phyloP scores from a whole-genome alignment of 768 basidiomycete genomes.

The Boletus vinaceobasis region DNA sequence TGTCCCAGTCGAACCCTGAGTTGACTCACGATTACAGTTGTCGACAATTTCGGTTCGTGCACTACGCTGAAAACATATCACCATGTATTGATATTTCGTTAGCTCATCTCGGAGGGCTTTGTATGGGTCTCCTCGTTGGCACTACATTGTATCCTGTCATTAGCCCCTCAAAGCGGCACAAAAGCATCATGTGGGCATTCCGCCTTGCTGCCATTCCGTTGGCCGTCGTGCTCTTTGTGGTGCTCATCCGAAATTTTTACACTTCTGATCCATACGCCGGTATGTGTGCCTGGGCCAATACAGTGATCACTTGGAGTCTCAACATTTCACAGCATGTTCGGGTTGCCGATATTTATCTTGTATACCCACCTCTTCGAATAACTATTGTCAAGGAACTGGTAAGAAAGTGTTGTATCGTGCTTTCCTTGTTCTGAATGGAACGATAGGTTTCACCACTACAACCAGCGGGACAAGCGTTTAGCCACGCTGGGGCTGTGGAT shows the following conservation, averaged over 20 bases:
- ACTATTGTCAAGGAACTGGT: slow-evolving; percentile 57
- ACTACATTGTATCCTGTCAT: slow-evolving; percentile 89
- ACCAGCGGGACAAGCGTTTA: slow-evolving; percentile 31
- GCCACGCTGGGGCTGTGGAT: not conserved
- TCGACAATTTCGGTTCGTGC: slow-evolving; percentile 83
- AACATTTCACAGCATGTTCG: slow-evolving; percentile 56
- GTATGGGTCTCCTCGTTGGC: slow-evolving; percentile 80
- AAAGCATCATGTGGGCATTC: slow-evolving; percentile 65
- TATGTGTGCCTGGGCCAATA: slow-evolving; percentile 29
- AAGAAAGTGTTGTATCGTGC: not conserved
- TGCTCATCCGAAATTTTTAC: slow-evolving; percentile 87
- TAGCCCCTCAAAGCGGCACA: slow-evolving; percentile 72
- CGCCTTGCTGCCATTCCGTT: slow-evolving; percentile 73
- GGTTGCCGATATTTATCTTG: slow-evolving; percentile 91
- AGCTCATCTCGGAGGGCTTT: slow-evolving; percentile 87
- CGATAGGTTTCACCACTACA: slow-evolving; percentile 29
- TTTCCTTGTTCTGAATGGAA: slow-evolving; percentile 1
- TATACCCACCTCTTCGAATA: slow-evolving; percentile 71
- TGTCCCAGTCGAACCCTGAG: not conserved
- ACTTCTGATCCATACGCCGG: slow-evolving; percentile 82
- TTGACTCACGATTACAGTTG: slow-evolving; percentile 42
- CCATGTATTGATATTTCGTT: not conserved
- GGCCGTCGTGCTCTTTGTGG: slow-evolving; percentile 74
- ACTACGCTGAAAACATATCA: not conserved
- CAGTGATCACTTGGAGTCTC: not conserved